Evolutionary conservation across 805 yeast genomes (phyloP), one percentile per base, ranked within the genome.

Genomic region (Cyberlindnera maclurae): DNA sequence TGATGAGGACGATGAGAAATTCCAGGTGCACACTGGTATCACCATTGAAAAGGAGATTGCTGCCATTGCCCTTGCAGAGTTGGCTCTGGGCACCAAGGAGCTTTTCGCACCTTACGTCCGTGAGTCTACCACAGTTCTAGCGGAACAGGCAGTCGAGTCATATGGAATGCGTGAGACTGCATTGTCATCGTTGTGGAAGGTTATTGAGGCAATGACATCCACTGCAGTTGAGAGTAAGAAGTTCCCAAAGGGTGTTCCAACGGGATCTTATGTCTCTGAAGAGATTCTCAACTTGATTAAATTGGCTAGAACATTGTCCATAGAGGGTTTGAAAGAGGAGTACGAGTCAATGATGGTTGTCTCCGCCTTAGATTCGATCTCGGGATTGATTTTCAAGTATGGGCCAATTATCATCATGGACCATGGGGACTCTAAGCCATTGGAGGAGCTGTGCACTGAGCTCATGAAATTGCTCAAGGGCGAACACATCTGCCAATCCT

Each of bases 41-140:
- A 86, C 97, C 49, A 82, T 85, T 52, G 98, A 90, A 67, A 90
- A 90, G 65, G 96, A 89, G 66, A 85, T 87, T 49, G 96, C 96
- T n/a, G 74, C 89, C 33, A 86, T 87, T 55, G 93, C 96, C 7
- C 65, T 88, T 50, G 77, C 85, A 36, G 97, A 93, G 59, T 75
- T 89, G 58, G 95, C 96, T 37, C 63, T 73, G 39, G 96, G 95
- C 52, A 84, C 96, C 35, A 83, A 88, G 56, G 79, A 75, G 42
- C 78, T 78, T 38, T 88, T 90, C 64, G 74, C 79, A 54, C 78
- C 79, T 54, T 87, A 78, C 55, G 82, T 87, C 44, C 87, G 85
- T 59, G 65, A 77, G 41, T 72, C 88, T 18, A 64, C 83, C 51
- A 70, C 71, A 46, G 71, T 77, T 15, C 69, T 86, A 48, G 64